phyloP scores from a whole-genome alignment of 2,329 filamentous ascomycete genomes.

The Clarireedia hainanense region DNA sequence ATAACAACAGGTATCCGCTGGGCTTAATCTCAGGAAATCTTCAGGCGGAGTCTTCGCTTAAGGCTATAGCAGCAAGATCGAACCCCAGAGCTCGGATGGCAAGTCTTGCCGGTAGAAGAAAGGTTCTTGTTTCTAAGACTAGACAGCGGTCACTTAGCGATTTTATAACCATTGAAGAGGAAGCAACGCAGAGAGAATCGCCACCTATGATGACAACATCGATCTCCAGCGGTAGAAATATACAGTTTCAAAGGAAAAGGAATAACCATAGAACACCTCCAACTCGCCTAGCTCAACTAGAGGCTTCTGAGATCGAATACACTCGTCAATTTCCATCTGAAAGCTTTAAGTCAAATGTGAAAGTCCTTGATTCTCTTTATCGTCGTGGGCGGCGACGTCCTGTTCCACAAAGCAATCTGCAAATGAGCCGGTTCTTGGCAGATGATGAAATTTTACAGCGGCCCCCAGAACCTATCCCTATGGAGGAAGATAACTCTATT shows the following conservation, averaged over 20 bases:
- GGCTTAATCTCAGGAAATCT: constrained; percentile 15
- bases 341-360: constrained; percentile 45
- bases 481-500: background rate
- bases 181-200: background rate
- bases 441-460: constrained; percentile 16
- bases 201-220: background rate
- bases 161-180: constrained; percentile 25
- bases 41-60: constrained; percentile 13
- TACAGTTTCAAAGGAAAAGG: background rate
- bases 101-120: constrained; percentile 8
- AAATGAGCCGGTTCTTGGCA: constrained; percentile 32
- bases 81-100: background rate
- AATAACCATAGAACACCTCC: constrained; percentile 17
- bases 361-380: constrained; percentile 47
- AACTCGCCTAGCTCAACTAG: constrained; percentile 47
- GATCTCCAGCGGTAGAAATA: background rate
- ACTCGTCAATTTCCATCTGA: constrained; percentile 26
- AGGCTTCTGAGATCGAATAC: constrained; percentile 36
- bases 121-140: constrained; percentile 16
- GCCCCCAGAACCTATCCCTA: constrained; percentile 6
- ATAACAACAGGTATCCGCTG: constrained; percentile 10
- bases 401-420: constrained; percentile 24
- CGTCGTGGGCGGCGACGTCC: constrained; percentile 32
- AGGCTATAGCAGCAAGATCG: background rate
- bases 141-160: constrained; percentile 23